Evolutionary conservation across 139 green algal genomes (phyloP).

Genomic region (Auxenochlorella protothecoides): DNA sequence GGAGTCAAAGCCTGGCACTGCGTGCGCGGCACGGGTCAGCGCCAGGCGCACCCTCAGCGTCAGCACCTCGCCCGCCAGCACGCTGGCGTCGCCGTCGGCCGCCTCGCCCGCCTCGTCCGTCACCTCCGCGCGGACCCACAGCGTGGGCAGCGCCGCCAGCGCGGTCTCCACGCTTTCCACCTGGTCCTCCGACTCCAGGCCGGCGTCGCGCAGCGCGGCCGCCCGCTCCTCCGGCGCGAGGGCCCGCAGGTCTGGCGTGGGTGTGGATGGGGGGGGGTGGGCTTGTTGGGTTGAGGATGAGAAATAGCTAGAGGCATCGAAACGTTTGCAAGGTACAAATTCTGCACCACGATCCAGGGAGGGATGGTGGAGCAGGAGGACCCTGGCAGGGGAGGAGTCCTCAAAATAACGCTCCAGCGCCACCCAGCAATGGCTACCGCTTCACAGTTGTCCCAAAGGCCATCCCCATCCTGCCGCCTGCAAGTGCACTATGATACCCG

Average conservation of each 20-base stretch:
- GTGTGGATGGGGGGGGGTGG: no score
- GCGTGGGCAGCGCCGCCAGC: conserved; percentile 38
- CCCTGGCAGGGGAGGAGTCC: no score
- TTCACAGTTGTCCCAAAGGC: no score
- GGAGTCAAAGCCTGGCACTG: conserved; percentile 23
- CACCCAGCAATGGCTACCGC: no score
- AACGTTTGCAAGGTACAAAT: no score
- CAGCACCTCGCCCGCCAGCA: conserved; percentile 57
- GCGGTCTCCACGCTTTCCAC: conserved; percentile 52
- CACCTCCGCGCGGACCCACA: conserved; percentile 24
- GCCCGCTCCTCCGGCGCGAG: conserved; percentile 25
- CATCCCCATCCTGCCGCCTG: no score
- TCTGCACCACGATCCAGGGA: no score
- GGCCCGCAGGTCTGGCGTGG: conserved; percentile 42
- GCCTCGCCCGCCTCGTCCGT: conserved; percentile 14
- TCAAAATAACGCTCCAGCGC: no score
- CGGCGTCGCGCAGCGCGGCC: conserved; percentile 23
- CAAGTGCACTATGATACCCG: no score
- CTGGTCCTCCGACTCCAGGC: conserved; percentile 16
- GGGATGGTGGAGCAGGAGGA: no score
- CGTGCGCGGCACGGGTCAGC: conserved; percentile 52
- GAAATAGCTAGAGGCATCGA: no score
- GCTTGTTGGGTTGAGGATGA: no score
- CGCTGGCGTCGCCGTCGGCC: conserved; percentile 42
- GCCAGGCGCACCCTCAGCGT: conserved; percentile 32